Conservation (phyloP, 139 green algal genomes). For the Ettlia oleoabundans region DNA sequence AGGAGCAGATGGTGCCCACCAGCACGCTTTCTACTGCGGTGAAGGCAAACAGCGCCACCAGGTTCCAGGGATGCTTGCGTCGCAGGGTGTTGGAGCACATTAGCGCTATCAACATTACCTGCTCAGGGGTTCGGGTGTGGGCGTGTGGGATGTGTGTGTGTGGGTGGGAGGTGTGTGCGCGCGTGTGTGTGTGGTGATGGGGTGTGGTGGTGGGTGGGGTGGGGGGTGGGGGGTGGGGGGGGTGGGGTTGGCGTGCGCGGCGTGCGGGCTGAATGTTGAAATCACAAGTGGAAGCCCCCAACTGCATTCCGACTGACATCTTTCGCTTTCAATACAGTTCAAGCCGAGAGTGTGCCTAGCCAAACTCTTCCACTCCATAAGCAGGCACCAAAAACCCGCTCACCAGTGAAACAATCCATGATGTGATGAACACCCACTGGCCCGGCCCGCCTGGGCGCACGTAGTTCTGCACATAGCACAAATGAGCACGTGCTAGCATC, state of each 20-base stretch:
- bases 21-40: constrained; percentile 48
- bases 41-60: constrained; percentile 53
- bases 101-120: constrained; percentile 41
- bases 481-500: no score
- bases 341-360: no score
- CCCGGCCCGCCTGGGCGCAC: constrained; percentile 23
- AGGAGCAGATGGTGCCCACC: constrained; percentile 59
- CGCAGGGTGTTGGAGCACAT: constrained; percentile 47
- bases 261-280: not conserved
- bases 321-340: no score
- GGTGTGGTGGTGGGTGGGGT: no score
- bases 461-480: constrained; percentile 14
- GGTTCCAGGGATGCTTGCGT: constrained; percentile 57
- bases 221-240: not conserved
- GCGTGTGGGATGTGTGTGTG: not conserved
- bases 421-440: constrained; percentile 39
- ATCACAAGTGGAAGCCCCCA: no score
- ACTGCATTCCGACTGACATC: no score
- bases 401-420: constrained; percentile 32
- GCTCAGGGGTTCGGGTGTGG: not conserved
- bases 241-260: not conserved
- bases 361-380: no score
- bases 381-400: no score
- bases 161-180: not conserved
- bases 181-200: no score